Base-by-base conservation (phyloP, 257 asterid species). In the Plantago major region DNA sequence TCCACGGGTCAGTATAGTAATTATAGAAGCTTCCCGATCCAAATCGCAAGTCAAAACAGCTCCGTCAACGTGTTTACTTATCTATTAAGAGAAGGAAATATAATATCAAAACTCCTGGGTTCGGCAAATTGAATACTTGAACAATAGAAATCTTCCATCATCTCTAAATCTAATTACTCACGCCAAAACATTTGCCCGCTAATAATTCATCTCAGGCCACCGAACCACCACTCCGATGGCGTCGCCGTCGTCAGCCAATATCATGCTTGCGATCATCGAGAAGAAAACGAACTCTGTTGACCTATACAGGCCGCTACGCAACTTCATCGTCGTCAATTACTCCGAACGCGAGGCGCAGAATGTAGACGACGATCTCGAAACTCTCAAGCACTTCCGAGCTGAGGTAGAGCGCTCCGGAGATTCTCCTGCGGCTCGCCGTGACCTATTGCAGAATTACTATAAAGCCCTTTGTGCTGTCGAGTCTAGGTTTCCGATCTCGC, bases 391-490 rank as follows among this genome's bases (percentile, higher is more conserved):
- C 64, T 80, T 83, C 67, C 89, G 99, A 10, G 58, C 85, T 42
- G 90, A 83, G 44, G 71, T 87, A 42, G 96, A 89, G 71, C 86
- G 95, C 11, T 85, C 95, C 6, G 88, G 81, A 6, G 93, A 83
- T 67, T 84, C 92, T 11, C 76, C 73, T 53, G 63, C 94, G 19
- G 86, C 96, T n/a, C 89, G 97, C 48, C 93, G 99, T 42, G 99
- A 93, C 69, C 77, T 85, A 56, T 78, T 93, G 61, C 95, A 82
- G 72, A 87, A 80, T 74, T 93, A 89, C 83, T 93, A 69, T 70
- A 87, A 74, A 81, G 95, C 96, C 82, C 95, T 93, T 15, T 93
- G 95, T 74, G 89, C 95, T 40, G 95, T 87, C 51, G 99, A 93
- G 79, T 87, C 96, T 4, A 72, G 97, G 76, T 87, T 93, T 56